Evolutionary conservation across 2,329 filamentous ascomycete species (phyloP), one percentile per base, ranked within the genome.

Genomic region (Claviceps quebecensis): DNA sequence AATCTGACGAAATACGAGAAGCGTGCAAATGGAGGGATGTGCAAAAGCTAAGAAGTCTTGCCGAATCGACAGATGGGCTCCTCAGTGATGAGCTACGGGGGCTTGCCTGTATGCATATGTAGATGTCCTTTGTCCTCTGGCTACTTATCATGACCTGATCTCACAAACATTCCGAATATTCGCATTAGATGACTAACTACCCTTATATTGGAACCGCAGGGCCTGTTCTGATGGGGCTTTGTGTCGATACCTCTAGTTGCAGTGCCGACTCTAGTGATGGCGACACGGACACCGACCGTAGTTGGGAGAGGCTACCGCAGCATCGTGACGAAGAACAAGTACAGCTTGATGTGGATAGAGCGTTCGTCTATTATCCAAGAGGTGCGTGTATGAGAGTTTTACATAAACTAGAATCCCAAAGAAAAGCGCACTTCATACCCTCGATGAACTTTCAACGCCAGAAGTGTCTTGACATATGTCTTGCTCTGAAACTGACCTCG

Each of bases 281-380:
- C 34, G 26, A 45, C 17, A n/a, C 5, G 43, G 17, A 47, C n/a
- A 41, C 47, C 23, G 45, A 53, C 9, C 37, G n/a, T 52, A 60
- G 66, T 46, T 87, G 84, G 84, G 69, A 71, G 55, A 62, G 73
- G n/a, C 70, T 95, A 41, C 78, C 84, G 34, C 74, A 68, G n/a
- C 93, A 98, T 68, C 72, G 71, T 37, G 93, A 98, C 61, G 93
- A 98, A 66, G 82, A 86, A 48, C 93, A 98, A 69, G 89, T 98
- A 40, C 78, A 83, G 61, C 76, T 97, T 47, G 93, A 98, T 64
- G 93, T 98, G 52, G 81, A 96, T 67, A 80, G 93, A 52, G 90
- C 93, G n/a, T 98, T 98, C 68, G 85, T 97, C 54, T 94, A 96
- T 70, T 98, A 98, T 65, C 93, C 93, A 13, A 77, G 79, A 56